phyloP scores from a whole-genome alignment of 2,329 filamentous ascomycete species.

The Graphium sp. region DNA sequence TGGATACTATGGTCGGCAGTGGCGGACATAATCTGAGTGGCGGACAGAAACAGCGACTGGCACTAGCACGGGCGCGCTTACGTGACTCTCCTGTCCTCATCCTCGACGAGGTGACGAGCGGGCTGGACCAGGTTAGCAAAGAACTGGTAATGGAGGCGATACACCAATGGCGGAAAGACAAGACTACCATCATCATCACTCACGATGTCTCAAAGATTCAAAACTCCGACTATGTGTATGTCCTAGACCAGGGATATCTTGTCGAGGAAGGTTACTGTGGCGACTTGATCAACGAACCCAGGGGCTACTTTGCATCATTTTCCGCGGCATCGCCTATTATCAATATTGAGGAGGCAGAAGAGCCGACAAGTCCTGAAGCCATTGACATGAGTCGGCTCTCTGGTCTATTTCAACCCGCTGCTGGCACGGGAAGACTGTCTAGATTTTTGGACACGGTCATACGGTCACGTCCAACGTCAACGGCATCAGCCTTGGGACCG shows the following conservation, averaged over 20 bases:
- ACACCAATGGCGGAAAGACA: slow-evolving; percentile 57
- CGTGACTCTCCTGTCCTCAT: slow-evolving; percentile 68
- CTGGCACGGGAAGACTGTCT: too few relatives aligned
- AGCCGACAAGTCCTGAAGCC: not conserved
- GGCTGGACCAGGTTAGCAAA: slow-evolving; percentile 59
- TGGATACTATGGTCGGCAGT: slow-evolving; percentile 54
- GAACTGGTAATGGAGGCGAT: slow-evolving; percentile 57
- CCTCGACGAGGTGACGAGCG: slow-evolving; percentile 59
- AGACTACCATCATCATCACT: slow-evolving; percentile 86
- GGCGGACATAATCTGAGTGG: slow-evolving; percentile 63
- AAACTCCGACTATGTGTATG: slow-evolving; percentile 59
- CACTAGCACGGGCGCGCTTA: slow-evolving; percentile 61
- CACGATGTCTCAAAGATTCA: slow-evolving; percentile 70
- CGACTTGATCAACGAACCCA: slow-evolving; percentile 27
- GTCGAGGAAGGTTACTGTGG: slow-evolving; percentile 51
- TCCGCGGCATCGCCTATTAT: too few relatives aligned
- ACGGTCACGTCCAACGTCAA: too few relatives aligned
- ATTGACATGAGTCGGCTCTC: too few relatives aligned
- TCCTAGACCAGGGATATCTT: slow-evolving; percentile 54
- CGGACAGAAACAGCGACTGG: slow-evolving; percentile 69
- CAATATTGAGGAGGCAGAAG: too few relatives aligned
- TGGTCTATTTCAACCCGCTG: too few relatives aligned
- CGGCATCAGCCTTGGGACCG: too few relatives aligned
- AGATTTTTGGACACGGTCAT: too few relatives aligned
- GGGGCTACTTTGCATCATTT: slow-evolving; percentile 28